Evolutionary conservation across 805 yeast genomes (phyloP).

Genomic region (Saccharomyces eubayanus): DNA sequence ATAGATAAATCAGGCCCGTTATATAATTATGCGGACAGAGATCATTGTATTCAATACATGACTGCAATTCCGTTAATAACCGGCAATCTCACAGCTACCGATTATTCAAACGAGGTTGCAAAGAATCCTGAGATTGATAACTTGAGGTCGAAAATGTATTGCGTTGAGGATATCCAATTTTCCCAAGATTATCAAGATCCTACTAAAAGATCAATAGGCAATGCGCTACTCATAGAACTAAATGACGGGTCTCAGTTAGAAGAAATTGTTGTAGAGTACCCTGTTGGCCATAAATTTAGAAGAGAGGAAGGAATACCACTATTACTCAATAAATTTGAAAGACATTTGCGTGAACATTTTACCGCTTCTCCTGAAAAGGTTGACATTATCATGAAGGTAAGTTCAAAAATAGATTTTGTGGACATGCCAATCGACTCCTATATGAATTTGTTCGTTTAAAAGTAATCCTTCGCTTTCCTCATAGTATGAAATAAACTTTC

Average conservation of each 20-base stretch:
- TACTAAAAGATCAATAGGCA: constrained; percentile 48
- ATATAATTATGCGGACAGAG: constrained; percentile 57
- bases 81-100: constrained; percentile 52
- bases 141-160: constrained; percentile 46
- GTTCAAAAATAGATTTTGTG: constrained; percentile 29
- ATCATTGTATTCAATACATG: constrained; percentile 60
- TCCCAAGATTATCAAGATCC: constrained; percentile 49
- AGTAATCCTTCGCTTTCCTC: constrained; percentile 10
- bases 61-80: constrained; percentile 47
- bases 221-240: constrained; percentile 42
- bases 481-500: background rate
- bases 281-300: constrained; percentile 52
- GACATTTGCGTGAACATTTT: constrained; percentile 42
- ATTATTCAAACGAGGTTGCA: constrained; percentile 45
- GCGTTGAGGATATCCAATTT: constrained; percentile 43
- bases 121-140: constrained; percentile 44
- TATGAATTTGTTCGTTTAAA: constrained; percentile 31
- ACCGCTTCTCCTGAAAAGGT: constrained; percentile 29
- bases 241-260: constrained; percentile 47
- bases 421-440: constrained; percentile 42
- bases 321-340: constrained; percentile 41
- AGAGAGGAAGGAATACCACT: constrained; percentile 54
- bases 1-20: constrained; percentile 54
- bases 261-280: constrained; percentile 47
- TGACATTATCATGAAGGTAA: constrained; percentile 33